A percentile compares a stretch with the other conserved stretches of the same genome.
These are phyloP conservation scores for Balamuthia mandrillaris DNA, from an alignment of 208 protist genomes.

Conservation along the genomic window DNA sequence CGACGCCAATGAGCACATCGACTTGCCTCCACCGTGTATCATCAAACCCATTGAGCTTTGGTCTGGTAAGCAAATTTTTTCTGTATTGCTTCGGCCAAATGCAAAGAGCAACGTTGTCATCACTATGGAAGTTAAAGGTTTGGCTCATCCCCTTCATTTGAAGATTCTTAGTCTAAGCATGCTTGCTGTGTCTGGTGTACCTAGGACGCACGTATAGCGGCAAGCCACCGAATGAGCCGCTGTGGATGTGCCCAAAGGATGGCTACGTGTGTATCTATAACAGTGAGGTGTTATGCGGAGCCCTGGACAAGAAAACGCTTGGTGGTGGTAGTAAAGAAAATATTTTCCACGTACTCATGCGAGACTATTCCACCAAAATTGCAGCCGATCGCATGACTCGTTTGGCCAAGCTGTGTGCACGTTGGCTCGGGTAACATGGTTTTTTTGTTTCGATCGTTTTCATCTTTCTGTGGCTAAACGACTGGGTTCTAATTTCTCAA, in stretches of 20 bases:
- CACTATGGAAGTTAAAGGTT: constrained; percentile 87
- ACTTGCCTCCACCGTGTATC: constrained; percentile 92
- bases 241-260: constrained; percentile 79
- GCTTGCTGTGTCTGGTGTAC: too few relatives aligned
- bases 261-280: constrained; percentile 80
- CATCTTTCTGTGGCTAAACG: not conserved
- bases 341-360: constrained; percentile 92
- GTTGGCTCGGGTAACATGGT: constrained; percentile 65
- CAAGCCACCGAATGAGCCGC: constrained; percentile 20
- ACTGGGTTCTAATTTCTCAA: not conserved
- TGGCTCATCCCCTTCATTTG: too few relatives aligned
- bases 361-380: constrained; percentile 77
- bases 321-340: constrained; percentile 88
- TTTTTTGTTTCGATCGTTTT: not conserved
- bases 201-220: constrained; percentile 80
- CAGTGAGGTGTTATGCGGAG: constrained; percentile 86
- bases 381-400: constrained; percentile 90
- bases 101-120: constrained; percentile 67
- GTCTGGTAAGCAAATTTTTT: constrained; percentile 98
- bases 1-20: constrained; percentile 67
- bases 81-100: constrained; percentile 79
- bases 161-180: too few relatives aligned
- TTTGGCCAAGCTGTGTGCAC: constrained; percentile 87
- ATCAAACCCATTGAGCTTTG: constrained; percentile 95
- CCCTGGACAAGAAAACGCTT: constrained; percentile 94